Evolutionary conservation across 116 monocot genomes (phyloP).

Genomic region (Dioscorea cayenensis): DNA sequence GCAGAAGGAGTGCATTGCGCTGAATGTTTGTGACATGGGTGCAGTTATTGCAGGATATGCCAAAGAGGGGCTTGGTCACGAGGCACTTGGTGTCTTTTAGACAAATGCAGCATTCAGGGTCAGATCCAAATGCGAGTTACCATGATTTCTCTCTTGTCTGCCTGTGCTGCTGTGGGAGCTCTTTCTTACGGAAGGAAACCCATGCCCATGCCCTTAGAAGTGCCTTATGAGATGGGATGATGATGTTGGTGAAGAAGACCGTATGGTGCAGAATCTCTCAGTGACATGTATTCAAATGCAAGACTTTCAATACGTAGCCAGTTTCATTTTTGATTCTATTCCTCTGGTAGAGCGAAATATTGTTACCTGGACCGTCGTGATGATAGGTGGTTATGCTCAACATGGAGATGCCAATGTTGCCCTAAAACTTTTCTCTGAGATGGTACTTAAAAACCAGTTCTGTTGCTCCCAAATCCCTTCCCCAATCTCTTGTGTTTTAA

Average conservation of each 20-base stretch:
- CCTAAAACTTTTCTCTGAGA: too few species aligned
- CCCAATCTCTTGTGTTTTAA: too few species aligned
- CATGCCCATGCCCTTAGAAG: slow-evolving; percentile 62
- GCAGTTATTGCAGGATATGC: slow-evolving; percentile 83
- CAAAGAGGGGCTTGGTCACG: slow-evolving; percentile 53
- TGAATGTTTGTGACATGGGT: slow-evolving; percentile 85
- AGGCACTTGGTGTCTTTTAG: slow-evolving; percentile 71
- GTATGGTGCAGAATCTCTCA: slow-evolving; percentile 74
- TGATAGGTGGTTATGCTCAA: too few species aligned
- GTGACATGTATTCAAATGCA: slow-evolving; percentile 94
- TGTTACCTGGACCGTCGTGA: slow-evolving; percentile 4
- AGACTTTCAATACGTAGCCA: slow-evolving; percentile 33
- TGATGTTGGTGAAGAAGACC: slow-evolving; percentile 41
- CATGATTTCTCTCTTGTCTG: slow-evolving; percentile 77
- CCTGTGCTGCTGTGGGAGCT: slow-evolving; percentile 77
- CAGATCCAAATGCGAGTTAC: slow-evolving; percentile 72
- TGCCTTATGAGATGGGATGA: slow-evolving; percentile 26
- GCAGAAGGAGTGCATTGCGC: slow-evolving; percentile 35
- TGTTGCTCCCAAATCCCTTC: too few species aligned
- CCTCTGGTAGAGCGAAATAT: slow-evolving; percentile 46
- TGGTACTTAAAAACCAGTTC: too few species aligned
- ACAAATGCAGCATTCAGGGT: slow-evolving; percentile 52
- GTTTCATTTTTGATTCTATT: slow-evolving; percentile 38
- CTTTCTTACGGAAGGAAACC: slow-evolving; percentile 58
- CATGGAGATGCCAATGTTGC: too few species aligned